Conservation (phyloP, 2,329 filamentous ascomycete genomes). For the Kalmusia sp. region DNA sequence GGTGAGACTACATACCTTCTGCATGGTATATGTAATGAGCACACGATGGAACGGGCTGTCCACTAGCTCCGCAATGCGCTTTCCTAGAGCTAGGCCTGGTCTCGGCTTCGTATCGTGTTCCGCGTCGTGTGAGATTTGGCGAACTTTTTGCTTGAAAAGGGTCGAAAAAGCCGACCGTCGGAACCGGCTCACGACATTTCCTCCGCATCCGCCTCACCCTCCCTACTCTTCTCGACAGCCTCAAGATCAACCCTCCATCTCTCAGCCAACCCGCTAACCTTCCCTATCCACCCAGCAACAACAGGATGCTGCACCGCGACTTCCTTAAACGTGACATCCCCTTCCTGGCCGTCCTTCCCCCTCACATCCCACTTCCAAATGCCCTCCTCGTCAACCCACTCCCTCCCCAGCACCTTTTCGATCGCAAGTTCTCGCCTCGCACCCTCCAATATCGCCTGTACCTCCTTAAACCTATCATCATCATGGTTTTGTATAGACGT, state of each 20-base stretch:
- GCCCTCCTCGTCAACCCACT: conserved; percentile 75
- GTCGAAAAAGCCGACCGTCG: not conserved
- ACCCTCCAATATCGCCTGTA: conserved; percentile 39
- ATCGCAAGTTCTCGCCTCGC: conserved; percentile 68
- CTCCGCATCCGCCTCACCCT: conserved; percentile 48
- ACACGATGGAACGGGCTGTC: no score
- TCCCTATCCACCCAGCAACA: conserved; percentile 65
- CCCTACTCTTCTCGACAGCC: conserved; percentile 46
- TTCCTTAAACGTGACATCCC: conserved; percentile 45
- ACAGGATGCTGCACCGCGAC: conserved; percentile 73
- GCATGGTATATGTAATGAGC: no score
- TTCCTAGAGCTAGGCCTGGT: no score
- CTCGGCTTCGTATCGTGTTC: no score
- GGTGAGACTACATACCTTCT: no score
- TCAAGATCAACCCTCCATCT: conserved; percentile 50
- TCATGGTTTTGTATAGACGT: conserved; percentile 52
- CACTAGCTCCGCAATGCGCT: no score
- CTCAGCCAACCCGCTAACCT: conserved; percentile 51
- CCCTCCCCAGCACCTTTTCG: conserved; percentile 66
- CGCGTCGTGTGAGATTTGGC: no score
- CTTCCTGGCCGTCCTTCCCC: conserved; percentile 30
- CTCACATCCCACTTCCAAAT: conserved; percentile 71
- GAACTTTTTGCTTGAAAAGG: not conserved
- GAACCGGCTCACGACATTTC: conserved; percentile 21
- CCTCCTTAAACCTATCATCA: conserved; percentile 31